Percentiles rank a stretch among this genome's conserved stretches.
phyloP scores from a whole-genome alignment of 1,284 basidiomycete species.

The Sporisorium iseilematis-ciliati region DNA sequence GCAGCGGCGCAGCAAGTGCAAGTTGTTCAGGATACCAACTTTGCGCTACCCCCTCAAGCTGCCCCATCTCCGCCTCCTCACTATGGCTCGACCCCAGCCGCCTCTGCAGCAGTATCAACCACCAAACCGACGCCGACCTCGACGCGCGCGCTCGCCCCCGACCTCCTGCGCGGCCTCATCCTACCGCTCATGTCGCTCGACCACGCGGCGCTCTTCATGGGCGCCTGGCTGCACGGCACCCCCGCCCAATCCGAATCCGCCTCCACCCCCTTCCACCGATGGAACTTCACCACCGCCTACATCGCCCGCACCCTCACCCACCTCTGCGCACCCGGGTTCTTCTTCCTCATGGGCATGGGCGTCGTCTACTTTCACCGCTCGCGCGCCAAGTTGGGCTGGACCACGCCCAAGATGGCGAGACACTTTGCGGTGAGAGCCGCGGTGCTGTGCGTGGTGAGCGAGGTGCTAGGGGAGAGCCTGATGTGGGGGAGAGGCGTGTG shows the following conservation, averaged over 20 bases:
- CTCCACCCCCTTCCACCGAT: slow-evolving; percentile 27
- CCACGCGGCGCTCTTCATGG: slow-evolving; percentile 48
- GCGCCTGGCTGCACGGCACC: slow-evolving; percentile 53
- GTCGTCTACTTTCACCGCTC: slow-evolving; percentile 50
- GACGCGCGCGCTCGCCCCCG: slow-evolving; percentile 51
- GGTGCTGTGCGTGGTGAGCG: slow-evolving; percentile 46
- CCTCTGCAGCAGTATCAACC: background rate
- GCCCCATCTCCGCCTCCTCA: background rate
- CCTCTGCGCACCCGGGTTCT: slow-evolving; percentile 58
- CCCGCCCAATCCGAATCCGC: slow-evolving; percentile 43
- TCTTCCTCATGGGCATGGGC: slow-evolving; percentile 58
- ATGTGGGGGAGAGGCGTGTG: slow-evolving; percentile 19
- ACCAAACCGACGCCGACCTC: slow-evolving; percentile 19
- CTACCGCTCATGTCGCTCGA: slow-evolving; percentile 57
- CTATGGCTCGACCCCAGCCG: slow-evolving; percentile 8
- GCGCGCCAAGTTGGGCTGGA: slow-evolving; percentile 35
- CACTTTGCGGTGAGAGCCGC: slow-evolving; percentile 41
- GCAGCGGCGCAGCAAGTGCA: no score
- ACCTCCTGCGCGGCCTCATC: slow-evolving; percentile 57
- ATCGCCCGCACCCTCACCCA: slow-evolving; percentile 43
- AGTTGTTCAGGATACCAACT: slow-evolving; percentile 43
- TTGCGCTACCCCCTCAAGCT: no score
- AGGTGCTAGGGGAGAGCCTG: slow-evolving; percentile 28
- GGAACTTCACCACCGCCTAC: slow-evolving; percentile 37
- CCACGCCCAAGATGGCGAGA: slow-evolving; percentile 9